Evolutionary conservation across 2,329 filamentous ascomycete species (phyloP).

Genomic region (Diaporthe sp.): DNA sequence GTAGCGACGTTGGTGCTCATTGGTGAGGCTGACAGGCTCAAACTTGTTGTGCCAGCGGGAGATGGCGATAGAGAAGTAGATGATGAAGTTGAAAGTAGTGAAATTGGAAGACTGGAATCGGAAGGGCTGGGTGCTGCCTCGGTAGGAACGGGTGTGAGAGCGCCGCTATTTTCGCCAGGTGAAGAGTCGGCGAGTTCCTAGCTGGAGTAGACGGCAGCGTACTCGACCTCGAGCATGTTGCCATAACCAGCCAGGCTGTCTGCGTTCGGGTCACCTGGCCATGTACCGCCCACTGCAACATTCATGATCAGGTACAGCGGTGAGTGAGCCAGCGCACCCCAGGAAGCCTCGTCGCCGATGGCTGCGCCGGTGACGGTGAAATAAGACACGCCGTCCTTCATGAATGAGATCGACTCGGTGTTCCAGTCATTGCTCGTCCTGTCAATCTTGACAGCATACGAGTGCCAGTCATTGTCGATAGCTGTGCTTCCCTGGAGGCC

Average conservation of each 20-base stretch:
- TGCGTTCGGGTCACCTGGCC: slow-evolving; percentile 65
- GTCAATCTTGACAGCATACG: slow-evolving; percentile 65
- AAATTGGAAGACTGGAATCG: slow-evolving; percentile 19
- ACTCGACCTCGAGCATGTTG: slow-evolving; percentile 49
- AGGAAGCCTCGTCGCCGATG: slow-evolving; percentile 59
- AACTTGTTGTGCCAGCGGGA: slow-evolving; percentile 7
- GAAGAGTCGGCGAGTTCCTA: slow-evolving; percentile 37
- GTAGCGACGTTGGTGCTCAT: slow-evolving; percentile 34
- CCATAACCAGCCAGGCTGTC: slow-evolving; percentile 45
- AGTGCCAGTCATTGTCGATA: slow-evolving; percentile 59
- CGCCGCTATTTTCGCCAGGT: slow-evolving; percentile 14
- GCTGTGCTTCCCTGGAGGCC: slow-evolving; percentile 43
- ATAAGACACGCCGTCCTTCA: slow-evolving; percentile 60
- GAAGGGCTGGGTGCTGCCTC: slow-evolving; percentile 6
- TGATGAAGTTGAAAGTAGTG: neutral
- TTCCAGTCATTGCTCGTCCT: slow-evolving; percentile 60
- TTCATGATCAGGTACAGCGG: slow-evolving; percentile 68
- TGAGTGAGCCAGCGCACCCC: slow-evolving; percentile 64
- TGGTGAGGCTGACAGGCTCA: slow-evolving; percentile 29
- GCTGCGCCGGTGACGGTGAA: slow-evolving; percentile 59
- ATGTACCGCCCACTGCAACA: slow-evolving; percentile 67
- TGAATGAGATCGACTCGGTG: slow-evolving; percentile 66
- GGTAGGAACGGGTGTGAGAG: slow-evolving; percentile 7
- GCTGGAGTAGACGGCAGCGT: slow-evolving; percentile 47
- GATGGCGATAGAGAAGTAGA: slow-evolving; percentile 22